Base-by-base conservation (phyloP, 805 yeast species). In the Cyberlindnera petersonii region DNA sequence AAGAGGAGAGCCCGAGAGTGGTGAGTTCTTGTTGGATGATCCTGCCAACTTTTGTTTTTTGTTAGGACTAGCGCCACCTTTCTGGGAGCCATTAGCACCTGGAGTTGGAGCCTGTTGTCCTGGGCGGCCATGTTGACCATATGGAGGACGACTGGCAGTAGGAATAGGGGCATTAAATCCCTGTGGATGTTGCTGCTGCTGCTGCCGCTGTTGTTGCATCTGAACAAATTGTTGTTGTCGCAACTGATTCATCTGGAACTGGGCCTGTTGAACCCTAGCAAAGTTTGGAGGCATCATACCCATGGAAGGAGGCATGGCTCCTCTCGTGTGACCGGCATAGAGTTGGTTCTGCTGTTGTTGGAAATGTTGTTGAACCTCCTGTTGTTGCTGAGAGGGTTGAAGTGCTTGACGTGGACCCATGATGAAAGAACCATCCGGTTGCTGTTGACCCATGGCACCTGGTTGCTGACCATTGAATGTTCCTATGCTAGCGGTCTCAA, bases 201-300 rank as follows among this genome's bases (percentile, higher is more conserved):
- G 39, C 38, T 38, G 58, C 39, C 29, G 77, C 30, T 21, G 31
- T 23, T 33, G 59, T 14, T 38, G 43, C 33, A 24, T 15, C 26
- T 40, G 44, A n/a, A 36, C 39, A 31, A 29, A 37, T 43, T 39
- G 58, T 48, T 67, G 76, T 45, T 68, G 79, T 34, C 76, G 65
- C 40, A 69, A 55, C 43, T 63, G 70, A 49, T 68, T 71, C 77
- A 71, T 69, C 53, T 72, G 77, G 30, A 58, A 60, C 50, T 71
- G 77, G 4, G 75, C 63, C 36, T 55, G 68, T 34, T 51, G 61
- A 22, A 43, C 48, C 32, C 56, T 56, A 2, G 52, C 57, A 38
- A 50, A 58, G 20, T 46, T 52, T n/a, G 48, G 52, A 35, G 54
- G 51, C 2, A 31, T 37, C 16, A 37, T 43, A 24, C 35, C 38